These are phyloP conservation scores for Flaveria trinervia DNA, from an alignment of 129 eudicot genomes.

Conservation along the genomic window DNA sequence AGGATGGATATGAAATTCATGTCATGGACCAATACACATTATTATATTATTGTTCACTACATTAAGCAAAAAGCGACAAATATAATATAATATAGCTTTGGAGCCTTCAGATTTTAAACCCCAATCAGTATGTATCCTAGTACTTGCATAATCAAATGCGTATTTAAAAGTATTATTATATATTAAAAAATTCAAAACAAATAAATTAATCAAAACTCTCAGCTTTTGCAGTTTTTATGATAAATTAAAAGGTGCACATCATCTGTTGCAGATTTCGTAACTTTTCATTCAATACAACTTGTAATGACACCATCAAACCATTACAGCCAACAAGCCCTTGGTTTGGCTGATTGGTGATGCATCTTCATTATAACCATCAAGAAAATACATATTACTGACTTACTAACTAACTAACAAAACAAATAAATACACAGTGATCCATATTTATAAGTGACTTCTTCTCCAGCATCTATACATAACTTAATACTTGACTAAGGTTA, in stretches of 20 bases:
- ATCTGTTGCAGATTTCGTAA: not conserved
- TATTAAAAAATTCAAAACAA: too few species aligned
- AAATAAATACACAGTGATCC: not conserved
- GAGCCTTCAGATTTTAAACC: too few species aligned
- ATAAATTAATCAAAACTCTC: too few species aligned
- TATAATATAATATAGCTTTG: too few species aligned
- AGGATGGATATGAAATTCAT: not conserved
- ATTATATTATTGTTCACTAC: too few species aligned
- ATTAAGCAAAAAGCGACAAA: too few species aligned
- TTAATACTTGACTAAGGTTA: not conserved
- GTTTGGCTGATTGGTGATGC: slow-evolving; percentile 9
- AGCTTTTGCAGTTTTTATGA: too few species aligned
- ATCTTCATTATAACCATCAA: slow-evolving; percentile 2
- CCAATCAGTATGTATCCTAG: too few species aligned
- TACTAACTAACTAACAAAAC: too few species aligned
- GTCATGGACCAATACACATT: not conserved
- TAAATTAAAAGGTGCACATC: not conserved
- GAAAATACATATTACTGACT: not conserved
- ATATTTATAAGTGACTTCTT: not conserved
- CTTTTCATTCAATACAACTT: not conserved
- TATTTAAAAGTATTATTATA: too few species aligned
- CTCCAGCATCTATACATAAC: slow-evolving; percentile 7
- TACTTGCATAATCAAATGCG: too few species aligned
- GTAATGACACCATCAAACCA: not conserved
- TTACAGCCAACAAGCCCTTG: not conserved